Conservation (phyloP, 345 rosid species). For the Dipteronia dyeriana region DNA sequence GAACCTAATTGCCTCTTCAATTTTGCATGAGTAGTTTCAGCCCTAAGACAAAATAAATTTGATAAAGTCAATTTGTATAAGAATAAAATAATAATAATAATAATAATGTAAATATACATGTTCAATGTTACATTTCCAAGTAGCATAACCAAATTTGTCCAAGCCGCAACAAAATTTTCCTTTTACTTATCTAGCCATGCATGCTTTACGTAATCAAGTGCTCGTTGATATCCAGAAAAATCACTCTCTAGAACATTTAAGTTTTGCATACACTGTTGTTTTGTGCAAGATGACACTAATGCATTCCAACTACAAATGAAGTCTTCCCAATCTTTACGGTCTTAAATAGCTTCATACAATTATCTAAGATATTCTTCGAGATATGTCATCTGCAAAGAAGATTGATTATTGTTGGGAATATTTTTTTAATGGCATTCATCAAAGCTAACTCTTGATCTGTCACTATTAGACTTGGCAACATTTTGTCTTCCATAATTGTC, state of each 20-base stretch:
- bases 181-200: slow-evolving; percentile 14
- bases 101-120: background rate
- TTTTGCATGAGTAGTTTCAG: slow-evolving; percentile 16
- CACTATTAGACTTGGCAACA: background rate
- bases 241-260: slow-evolving; percentile 11
- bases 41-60: slow-evolving; percentile 5
- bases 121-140: slow-evolving; percentile 16
- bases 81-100: background rate
- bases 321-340: slow-evolving; percentile 15
- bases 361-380: slow-evolving; percentile 4
- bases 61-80: background rate
- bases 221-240: slow-evolving; percentile 12
- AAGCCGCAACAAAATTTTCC: slow-evolving; percentile 21
- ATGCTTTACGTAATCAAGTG: slow-evolving; percentile 9
- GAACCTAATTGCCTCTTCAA: slow-evolving; percentile 17
- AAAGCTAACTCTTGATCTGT: background rate
- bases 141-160: slow-evolving; percentile 17
- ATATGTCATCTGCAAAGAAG: slow-evolving; percentile 21
- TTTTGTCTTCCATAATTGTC: background rate
- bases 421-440: slow-evolving; percentile 6
- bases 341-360: slow-evolving; percentile 20
- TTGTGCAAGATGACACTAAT: slow-evolving; percentile 8
- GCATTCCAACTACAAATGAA: no score
- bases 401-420: slow-evolving; percentile 16
- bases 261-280: slow-evolving; percentile 9